Evolutionary conservation across 345 rosid species (phyloP), one percentile per base, ranked within the genome.

Genomic region (Salix brachista): DNA sequence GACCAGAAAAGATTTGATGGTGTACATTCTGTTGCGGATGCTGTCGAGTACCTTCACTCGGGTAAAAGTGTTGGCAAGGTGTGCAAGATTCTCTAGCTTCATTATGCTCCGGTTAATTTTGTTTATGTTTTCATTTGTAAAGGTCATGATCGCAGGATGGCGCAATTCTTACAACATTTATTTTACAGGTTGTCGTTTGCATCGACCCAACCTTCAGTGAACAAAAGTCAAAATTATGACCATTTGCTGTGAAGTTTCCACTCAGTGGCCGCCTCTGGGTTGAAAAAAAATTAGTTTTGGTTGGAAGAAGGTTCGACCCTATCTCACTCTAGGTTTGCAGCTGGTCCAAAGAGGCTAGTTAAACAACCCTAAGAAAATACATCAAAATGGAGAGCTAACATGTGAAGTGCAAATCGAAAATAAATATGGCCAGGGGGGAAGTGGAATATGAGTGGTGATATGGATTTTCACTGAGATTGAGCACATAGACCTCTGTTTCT

Each of bases 51-150:
- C 88, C 93, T 95, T 30, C 97, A 93, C 81, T 91, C 98, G 4
- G 99, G 98, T 80, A 93, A 85, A 93, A 96, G 99, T 72, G 86
- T 90, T 36, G 99, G 99, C 80, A 95, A 95, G 96, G 99, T 93
- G 79, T 72, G 64, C 70, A 70, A 37, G 56, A 28, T 25, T n/a
- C 32, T 58, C 7, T 32, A 11, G 12, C 46, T 18, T 6, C 18
- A 60, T 19, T 37, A 65, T 58, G n/a, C 18, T 34, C 14, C 28
- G 25, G 66, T 72, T n/a, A 0, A 32, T 23, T 4, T 41, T 65
- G 13, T 34, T 16, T 60, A 32, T 17, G 39, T 71, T 46, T 65
- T 21, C 26, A 2, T 14, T 39, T 18, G 8, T 9, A 58, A 30
- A n/a, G n/a, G 23, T 25, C 44, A 46, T 54, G 5, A 18, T 68